phyloP scores from a whole-genome alignment of 1,284 basidiomycete species.

The Tilletia walkeri region DNA sequence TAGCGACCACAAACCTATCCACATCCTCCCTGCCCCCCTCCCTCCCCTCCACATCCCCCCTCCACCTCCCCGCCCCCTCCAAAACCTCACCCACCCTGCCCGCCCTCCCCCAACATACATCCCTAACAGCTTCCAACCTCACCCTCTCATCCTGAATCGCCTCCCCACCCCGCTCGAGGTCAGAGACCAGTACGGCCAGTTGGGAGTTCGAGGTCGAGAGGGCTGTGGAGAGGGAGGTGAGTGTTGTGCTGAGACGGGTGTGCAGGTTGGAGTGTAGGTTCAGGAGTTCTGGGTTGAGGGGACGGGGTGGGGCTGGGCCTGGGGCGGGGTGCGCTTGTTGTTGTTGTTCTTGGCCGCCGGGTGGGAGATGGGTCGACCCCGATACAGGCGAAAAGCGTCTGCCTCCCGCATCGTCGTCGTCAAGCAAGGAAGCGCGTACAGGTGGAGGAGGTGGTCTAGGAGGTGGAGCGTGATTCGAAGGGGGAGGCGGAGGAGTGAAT shows the following conservation, averaged over 20 bases:
- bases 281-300: conserved; percentile 72
- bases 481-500: conserved; percentile 1
- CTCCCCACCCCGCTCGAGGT: conserved; percentile 82
- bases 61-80: conserved; percentile 66
- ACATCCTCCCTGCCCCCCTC: conserved; percentile 29
- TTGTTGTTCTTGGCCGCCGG: no score
- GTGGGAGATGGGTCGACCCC: no score
- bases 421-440: conserved; percentile 30
- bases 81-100: conserved; percentile 68
- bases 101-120: conserved; percentile 79
- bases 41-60: conserved; percentile 58
- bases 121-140: conserved; percentile 87
- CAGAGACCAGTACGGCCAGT: conserved; percentile 73
- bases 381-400: no score
- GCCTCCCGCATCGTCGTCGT: conserved; percentile 24
- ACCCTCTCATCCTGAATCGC: conserved; percentile 94
- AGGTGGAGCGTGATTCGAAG: neutral
- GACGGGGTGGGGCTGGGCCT: conserved; percentile 74
- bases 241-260: conserved; percentile 70
- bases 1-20: conserved; percentile 43
- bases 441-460: conserved; percentile 25
- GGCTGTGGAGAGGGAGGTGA: conserved; percentile 67
- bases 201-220: conserved; percentile 71
- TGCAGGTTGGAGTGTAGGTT: conserved; percentile 79
- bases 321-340: neutral